Evolutionary conservation across 257 asterid species (phyloP).

Genomic region (Capsicum pubescens): DNA sequence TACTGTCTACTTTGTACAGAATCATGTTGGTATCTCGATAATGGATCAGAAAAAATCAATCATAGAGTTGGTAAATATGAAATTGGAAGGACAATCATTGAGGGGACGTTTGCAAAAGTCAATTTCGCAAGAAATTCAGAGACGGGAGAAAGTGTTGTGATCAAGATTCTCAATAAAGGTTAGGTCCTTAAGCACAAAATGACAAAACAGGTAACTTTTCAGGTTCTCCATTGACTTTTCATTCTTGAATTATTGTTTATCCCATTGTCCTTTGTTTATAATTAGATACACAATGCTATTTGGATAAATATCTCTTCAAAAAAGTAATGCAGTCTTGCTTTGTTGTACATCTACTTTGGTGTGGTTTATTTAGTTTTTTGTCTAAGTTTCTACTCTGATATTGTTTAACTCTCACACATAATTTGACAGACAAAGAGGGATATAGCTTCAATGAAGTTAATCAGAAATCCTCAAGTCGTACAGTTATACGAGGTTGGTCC

Average conservation of each 20-base stretch:
- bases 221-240: neutral
- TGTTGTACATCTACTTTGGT: neutral
- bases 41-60: constrained; percentile 45
- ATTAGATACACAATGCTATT: neutral
- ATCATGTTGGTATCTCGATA: neutral
- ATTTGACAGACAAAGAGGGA: constrained; percentile 78
- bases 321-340: neutral
- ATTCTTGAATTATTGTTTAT: neutral
- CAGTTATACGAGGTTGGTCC: constrained; percentile 68
- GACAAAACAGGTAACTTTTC: constrained; percentile 77
- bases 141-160: constrained; percentile 72
- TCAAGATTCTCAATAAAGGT: constrained; percentile 90
- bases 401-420: constrained; percentile 10
- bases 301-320: neutral
- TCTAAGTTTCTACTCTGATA: constrained; percentile 30
- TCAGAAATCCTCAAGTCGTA: constrained; percentile 86
- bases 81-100: constrained; percentile 90
- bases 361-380: neutral
- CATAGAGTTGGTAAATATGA: constrained; percentile 86
- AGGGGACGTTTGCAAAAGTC: constrained; percentile 92
- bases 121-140: constrained; percentile 83
- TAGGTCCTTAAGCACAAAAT: constrained; percentile 91
- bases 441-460: constrained; percentile 84
- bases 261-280: neutral
- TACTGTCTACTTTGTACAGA: neutral